phyloP scores from a whole-genome alignment of 148 eudicot species.

The Mesembryanthemum crystallinum region DNA sequence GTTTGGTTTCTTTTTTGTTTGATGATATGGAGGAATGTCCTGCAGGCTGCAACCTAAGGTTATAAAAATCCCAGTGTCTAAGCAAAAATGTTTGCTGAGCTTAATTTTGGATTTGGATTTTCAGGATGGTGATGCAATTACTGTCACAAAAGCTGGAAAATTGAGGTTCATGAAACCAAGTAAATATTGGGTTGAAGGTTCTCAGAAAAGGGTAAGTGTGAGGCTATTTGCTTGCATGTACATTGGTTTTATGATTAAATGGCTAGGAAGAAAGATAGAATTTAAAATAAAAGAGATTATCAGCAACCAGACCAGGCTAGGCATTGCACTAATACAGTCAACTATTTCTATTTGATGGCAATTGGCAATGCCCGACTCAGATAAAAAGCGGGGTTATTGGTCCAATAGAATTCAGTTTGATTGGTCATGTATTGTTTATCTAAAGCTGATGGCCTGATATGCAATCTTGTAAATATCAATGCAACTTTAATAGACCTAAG shows the following conservation, averaged over 20 bases:
- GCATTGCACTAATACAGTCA: too few species aligned
- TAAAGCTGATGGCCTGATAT: neutral
- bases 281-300: neutral
- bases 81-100: neutral
- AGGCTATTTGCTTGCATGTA: neutral
- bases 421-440: neutral
- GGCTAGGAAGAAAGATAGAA: neutral
- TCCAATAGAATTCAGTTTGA: neutral
- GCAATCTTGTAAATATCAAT: neutral
- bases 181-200: conserved; percentile 94
- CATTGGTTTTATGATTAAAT: neutral
- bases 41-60: neutral
- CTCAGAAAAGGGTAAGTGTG: conserved; percentile 79
- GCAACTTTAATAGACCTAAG: neutral
- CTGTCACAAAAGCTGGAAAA: conserved; percentile 72
- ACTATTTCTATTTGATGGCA: neutral
- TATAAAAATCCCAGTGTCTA: neutral
- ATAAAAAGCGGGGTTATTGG: neutral
- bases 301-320: too few species aligned
- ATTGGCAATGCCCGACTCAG: neutral
- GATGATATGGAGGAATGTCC: neutral
- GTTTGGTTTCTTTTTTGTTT: neutral
- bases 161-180: conserved; percentile 73
- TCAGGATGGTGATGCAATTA: conserved; percentile 76
- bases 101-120: conserved; percentile 13